phyloP scores from a whole-genome alignment of 1,139 yeast genomes.

The Candida sanyaensis region DNA sequence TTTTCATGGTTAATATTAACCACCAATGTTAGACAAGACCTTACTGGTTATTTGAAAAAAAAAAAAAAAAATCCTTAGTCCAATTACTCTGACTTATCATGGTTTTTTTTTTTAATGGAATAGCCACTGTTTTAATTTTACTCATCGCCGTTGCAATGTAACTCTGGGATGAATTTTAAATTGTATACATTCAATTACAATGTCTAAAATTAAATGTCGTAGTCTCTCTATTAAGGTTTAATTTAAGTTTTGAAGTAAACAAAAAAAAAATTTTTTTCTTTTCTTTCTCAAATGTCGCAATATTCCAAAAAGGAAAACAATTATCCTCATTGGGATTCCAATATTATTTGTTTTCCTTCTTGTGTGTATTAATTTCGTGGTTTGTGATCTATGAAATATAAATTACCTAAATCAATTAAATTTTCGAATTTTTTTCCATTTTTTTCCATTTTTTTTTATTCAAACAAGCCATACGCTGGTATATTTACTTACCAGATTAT shows the following conservation, averaged over 20 bases:
- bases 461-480: no score
- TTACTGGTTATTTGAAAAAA: no score
- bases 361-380: background rate
- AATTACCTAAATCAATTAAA: no score
- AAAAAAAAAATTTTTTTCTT: background rate
- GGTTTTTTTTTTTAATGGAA: no score
- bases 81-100: no score
- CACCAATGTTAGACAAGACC: no score
- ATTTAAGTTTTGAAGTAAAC: background rate
- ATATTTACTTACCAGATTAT: no score
- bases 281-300: background rate
- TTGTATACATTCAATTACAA: background rate
- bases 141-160: constrained; percentile 1
- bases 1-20: no score
- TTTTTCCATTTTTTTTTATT: no score
- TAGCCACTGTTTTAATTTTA: background rate
- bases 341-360: background rate
- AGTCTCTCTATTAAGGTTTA: background rate
- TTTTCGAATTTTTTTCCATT: no score
- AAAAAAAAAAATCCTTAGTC: no score
- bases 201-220: background rate
- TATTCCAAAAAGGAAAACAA: background rate
- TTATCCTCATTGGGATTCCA: background rate
- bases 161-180: background rate
- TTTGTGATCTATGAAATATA: background rate